Percentiles rank a stretch among this genome's conserved stretches.
phyloP scores from a whole-genome alignment of 2,329 filamentous ascomycete species.

The Niveomyces coronatus region DNA sequence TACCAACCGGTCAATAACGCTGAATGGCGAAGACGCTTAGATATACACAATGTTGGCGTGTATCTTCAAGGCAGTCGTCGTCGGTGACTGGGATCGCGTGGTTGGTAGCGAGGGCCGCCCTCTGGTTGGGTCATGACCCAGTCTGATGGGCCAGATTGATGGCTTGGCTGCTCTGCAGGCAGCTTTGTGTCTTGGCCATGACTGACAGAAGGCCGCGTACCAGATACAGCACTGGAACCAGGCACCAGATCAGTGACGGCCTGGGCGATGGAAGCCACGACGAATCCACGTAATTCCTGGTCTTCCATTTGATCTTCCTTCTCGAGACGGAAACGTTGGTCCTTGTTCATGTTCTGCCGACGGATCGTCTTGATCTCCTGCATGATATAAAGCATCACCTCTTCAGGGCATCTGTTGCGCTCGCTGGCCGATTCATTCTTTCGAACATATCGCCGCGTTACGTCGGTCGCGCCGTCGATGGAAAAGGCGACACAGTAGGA shows the following conservation, averaged over 20 bases:
- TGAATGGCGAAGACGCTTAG: constrained; percentile 6
- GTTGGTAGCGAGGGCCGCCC: constrained; percentile 29
- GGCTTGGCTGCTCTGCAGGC: constrained; percentile 47
- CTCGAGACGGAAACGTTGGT: constrained; percentile 70
- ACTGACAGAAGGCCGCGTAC: constrained; percentile 14
- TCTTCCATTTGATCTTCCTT: constrained; percentile 72
- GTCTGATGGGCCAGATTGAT: constrained; percentile 40
- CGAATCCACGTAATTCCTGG: constrained; percentile 62
- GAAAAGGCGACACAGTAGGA: constrained; percentile 97
- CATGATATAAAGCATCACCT: constrained; percentile 83
- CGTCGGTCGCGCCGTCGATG: constrained; percentile 66
- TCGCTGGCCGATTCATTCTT: constrained; percentile 63
- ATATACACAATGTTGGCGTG: constrained; percentile 5
- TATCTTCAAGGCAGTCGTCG: constrained; percentile 22
- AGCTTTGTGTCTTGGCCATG: constrained; percentile 47
- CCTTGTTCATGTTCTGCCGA: constrained; percentile 74
- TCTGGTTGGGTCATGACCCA: constrained; percentile 40
- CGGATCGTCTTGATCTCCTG: constrained; percentile 82
- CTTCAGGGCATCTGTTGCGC: constrained; percentile 72
- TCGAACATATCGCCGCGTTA: constrained; percentile 58
- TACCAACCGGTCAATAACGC: constrained; percentile 7
- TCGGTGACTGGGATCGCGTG: constrained; percentile 35
- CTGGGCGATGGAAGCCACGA: constrained; percentile 63
- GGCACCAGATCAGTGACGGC: constrained; percentile 60
- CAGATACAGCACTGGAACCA: constrained; percentile 25